Base-by-base conservation (phyloP, 1,284 basidiomycete genomes). In the Trametes sp. region DNA sequence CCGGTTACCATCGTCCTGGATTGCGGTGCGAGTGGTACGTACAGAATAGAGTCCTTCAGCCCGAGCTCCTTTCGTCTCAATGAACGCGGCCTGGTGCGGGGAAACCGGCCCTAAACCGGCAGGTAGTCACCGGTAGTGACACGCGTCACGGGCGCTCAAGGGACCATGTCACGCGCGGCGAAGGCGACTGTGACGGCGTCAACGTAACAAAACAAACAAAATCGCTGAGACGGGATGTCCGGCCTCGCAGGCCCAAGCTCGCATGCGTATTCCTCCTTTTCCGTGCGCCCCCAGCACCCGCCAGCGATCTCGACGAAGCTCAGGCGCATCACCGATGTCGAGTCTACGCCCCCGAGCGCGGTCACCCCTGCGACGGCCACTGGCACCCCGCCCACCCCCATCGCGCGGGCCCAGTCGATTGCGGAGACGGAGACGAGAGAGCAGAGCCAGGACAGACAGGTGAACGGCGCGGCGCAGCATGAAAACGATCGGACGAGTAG, bases 151-250 rank as follows among this genome's bases (percentile, higher is more conserved):
- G 35, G 59, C 36, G 35, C 14, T 44, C 52, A 31, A 44, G n/a
- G 72, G 75, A 72, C 75, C 73, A 75, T 76, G 80, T 82, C 80
- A 82, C 81, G 80, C 67, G 77, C 67, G 51, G 66, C 72, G 70
- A 72, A 72, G 70, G 72, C 64, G 70, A 50, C 59, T 57, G 66
- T 68, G 66, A 68, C 64, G 48, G 73, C 67, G 75, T 77, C 80
- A 81, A 86, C 80, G 80, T 72, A 77, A 82, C 81, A 85, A 82
- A 86, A 76, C 76, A 78, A 80, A 77, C 63, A 65, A 68, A 69
- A 63, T 63, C 61, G 69, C 66, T 64, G 61, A 63, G 68, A 66
- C 68, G 66, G 69, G 80, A 88, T 89, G 87, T 86, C 84, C 77
- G 83, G 76, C 73, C 73, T 75, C 71, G 76, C 77, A 75, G 71